Evolutionary conservation across 305 asterid species (phyloP).

Genomic region (Solanum hybrid): DNA sequence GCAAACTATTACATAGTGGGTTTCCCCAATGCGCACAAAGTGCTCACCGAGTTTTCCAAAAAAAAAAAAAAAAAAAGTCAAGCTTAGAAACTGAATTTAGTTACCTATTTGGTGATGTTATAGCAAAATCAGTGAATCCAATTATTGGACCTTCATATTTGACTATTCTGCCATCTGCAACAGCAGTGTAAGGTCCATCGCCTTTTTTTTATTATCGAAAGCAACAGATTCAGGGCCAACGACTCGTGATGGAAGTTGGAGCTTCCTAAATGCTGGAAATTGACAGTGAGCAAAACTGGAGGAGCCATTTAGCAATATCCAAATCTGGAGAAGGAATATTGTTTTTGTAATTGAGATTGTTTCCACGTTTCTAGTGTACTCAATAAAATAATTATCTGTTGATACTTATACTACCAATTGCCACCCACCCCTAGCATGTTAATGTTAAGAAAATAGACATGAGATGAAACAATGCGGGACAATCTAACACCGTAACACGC

Average conservation of each 20-base stretch:
- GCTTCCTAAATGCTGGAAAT: neutral
- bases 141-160: neutral
- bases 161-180: slow-evolving; percentile 8
- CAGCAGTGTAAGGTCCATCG: neutral
- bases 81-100: neutral
- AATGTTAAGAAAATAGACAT: neutral
- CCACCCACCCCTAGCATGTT: neutral
- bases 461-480: neutral
- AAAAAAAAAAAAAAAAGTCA: neutral
- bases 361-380: neutral
- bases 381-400: neutral
- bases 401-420: neutral
- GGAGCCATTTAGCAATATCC: neutral
- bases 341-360: neutral
- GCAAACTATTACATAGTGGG: neutral
- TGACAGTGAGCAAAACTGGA: neutral
- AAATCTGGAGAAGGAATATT: neutral
- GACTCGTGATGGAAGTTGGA: neutral
- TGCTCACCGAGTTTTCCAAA: neutral
- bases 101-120: slow-evolving; percentile 3
- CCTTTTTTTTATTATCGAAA: neutral
- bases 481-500: neutral
- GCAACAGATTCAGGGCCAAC: slow-evolving; percentile 1
- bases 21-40: neutral
- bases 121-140: neutral